Evolutionary conservation across 1,284 basidiomycete species (phyloP).

Genomic region (Cutaneotrichosporon sp.): DNA sequence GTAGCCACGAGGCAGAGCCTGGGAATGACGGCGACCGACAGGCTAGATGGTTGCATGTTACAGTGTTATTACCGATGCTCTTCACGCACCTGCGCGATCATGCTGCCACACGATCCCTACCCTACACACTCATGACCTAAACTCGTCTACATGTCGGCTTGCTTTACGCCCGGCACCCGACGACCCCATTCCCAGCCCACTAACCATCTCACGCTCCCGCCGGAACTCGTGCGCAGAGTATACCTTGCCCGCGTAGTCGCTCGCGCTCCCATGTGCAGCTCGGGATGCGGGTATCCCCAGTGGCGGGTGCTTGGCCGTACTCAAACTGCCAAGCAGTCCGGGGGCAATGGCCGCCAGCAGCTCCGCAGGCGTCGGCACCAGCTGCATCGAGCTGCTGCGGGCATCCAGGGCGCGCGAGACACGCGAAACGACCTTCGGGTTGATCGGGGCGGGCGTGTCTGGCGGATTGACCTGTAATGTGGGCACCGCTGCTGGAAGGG

Average conservation of each 20-base stretch:
- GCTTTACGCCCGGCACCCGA: conserved; percentile 19
- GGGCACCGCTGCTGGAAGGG: neutral
- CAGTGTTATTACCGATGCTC: neutral
- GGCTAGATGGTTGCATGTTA: neutral
- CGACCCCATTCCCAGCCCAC: conserved; percentile 14
- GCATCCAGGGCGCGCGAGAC: conserved; percentile 10
- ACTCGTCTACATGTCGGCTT: conserved; percentile 20
- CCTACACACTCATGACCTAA: conserved; percentile 1
- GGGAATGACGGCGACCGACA: neutral
- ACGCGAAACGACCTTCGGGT: neutral
- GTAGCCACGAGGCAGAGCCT: neutral
- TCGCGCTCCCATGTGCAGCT: conserved; percentile 8
- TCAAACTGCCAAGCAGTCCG: conserved; percentile 7
- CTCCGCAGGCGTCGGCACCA: conserved; percentile 7
- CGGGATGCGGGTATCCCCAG: conserved; percentile 14
- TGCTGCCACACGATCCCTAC: too few relatives aligned
- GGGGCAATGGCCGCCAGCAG: conserved; percentile 14
- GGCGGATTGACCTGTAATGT: conserved; percentile 1
- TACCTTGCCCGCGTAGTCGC: conserved; percentile 22
- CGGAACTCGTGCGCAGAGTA: conserved; percentile 24
- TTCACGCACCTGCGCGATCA: too few relatives aligned
- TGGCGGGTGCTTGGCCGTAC: conserved; percentile 9
- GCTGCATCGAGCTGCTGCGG: neutral
- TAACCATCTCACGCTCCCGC: conserved; percentile 16
- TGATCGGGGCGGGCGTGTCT: neutral